Base-by-base conservation (phyloP, 1,284 basidiomycete species). In the Ustilago cynodontis region DNA sequence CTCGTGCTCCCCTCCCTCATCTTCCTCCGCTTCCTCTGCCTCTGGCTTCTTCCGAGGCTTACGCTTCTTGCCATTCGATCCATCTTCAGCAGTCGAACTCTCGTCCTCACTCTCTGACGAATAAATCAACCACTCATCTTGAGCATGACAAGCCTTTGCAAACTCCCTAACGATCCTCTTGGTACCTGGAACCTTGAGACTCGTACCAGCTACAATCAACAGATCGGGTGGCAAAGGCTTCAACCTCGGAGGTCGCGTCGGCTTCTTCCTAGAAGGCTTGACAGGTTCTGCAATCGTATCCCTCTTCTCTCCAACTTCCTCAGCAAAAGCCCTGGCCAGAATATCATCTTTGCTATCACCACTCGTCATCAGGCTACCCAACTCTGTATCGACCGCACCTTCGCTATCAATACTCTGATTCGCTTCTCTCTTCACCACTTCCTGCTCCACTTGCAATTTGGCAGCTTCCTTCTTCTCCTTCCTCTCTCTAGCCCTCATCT, bases 141-240 rank as follows among this genome's bases (percentile, higher is more conserved):
- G 81, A 5, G 88, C 87, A 82, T 93, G 94, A 10, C 96, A 92
- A 14, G 89, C 89, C 78, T 91, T 92, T 11, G 95, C 93, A 78
- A 98, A 97, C 68, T 95, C 94, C 86, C 95, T 95, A 49, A 98
- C 94, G 41, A 98, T 90, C 79, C 92, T 92, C 87, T 94, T 95
- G 59, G 97, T 89, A 7, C 95, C 95, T 9, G 98, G 94, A 85
- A 98, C 93, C 76, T 97, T 96, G 77, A 98, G 90, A 29, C 93
- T 95, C 16, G 95, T 98, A 45, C 95, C 95, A 91, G 97, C 96
- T 77, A 98, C 92, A 80, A 98, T 92, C 47, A 98, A 88, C 87
- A 97, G 89, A 83, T 98, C 95, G 1, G 95, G 95, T 80, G 91
- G 78, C 20, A 85, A 64, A 9, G 84, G 84, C 70, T 85, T 85